Base-by-base conservation (phyloP, 2,329 filamentous ascomycete species). In the Rasamsonia emersonii region DNA sequence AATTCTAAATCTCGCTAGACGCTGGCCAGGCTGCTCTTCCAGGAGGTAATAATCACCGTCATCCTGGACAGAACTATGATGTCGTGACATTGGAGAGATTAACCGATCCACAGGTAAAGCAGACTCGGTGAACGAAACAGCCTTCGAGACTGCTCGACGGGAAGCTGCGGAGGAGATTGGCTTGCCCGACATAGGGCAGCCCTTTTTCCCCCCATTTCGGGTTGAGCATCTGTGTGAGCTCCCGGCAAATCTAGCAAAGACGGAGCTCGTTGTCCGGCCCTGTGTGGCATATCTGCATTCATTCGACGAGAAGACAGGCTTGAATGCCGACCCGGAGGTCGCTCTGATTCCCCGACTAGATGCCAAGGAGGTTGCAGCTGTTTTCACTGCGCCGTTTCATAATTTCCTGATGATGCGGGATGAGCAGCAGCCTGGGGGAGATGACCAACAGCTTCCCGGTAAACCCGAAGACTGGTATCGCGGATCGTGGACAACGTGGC, bases 91-190 rank as follows among this genome's bases (percentile, higher is more conserved):
- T 9, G 13, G 18, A 18, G 26, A 36, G 28, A n/a, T 26, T 28
- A 21, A 30, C 18, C 42, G 9, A 19, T 24, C 10, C 14, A 24
- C 46, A 63, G 67, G 71, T 32, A 75, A 73, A 57, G 67, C 74
- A 32, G 75, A 78, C 41, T 57, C 59, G 0, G 47, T 68, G 7
- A 38, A 54, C 6, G 76, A 80, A 53, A 70, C 67, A 1, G 62
- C 67, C 61, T 85, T 85, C 58, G 73, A 88, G 50, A 93, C 88
- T 31, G 86, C 89, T 6, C 77, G 89, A 14, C 77, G 89, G 42
- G 89, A 96, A 67, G 88, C 89, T 1, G 82, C 74, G 56, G 89
- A 96, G 57, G 89, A 96, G 57, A 94, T 96, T 43, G 89, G 89
- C 1, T 75, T 96, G 3, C 84, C 89, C 2, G 52, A 54, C 26